Base-by-base conservation (phyloP, 495 filamentous ascomycete genomes). In the Penicillium waksmanii region DNA sequence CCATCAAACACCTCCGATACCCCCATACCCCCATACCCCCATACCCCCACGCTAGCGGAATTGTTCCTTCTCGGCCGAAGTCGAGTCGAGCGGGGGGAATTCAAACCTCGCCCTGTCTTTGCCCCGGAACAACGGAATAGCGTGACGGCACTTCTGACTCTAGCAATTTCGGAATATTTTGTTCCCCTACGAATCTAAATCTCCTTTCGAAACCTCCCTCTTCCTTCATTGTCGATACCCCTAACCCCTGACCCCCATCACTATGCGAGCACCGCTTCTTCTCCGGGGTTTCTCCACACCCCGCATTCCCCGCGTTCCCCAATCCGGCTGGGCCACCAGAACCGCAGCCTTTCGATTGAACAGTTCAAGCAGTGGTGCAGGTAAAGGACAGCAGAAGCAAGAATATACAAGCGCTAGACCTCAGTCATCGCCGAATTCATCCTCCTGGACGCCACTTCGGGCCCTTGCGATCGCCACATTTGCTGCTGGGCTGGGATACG, bases 401-500 rank as follows among this genome's bases (percentile, higher is more conserved):
- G 52, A 57, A 13, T 61, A 52, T 23, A 51, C 21, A 31, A 31
- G 8, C 17, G 63, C 66, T 6, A 55, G 42, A 5, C 61, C 66
- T 11, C 43, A 43, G 3, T 63, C 72, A 3, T 65, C 72, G 19
- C 34, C 43, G 9, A 52, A 42, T 8, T 18, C 55, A 2, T 57
- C 61, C 15, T 73, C 67, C n/a, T 75, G 77, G 76, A 66, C 67
- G 2, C 65, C 69, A 3, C 53, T 60, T 31, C 66, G 67, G 34
- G 70, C 70, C 12, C 40, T 77, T 17, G 52, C 79, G 40, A 53
- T 67, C 48, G 75, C 75, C 34, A 66, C 68, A 53, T 63, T 75
- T 15, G 73, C 72, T 36, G 75, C 70, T 13, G 72, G 75, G 21
- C 57, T 75, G 10, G 75, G 76, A 21, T 79, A 77, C 47, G 64